Conservation (phyloP, 805 yeast genomes). For the Saccharomyces kudriavzevii region DNA sequence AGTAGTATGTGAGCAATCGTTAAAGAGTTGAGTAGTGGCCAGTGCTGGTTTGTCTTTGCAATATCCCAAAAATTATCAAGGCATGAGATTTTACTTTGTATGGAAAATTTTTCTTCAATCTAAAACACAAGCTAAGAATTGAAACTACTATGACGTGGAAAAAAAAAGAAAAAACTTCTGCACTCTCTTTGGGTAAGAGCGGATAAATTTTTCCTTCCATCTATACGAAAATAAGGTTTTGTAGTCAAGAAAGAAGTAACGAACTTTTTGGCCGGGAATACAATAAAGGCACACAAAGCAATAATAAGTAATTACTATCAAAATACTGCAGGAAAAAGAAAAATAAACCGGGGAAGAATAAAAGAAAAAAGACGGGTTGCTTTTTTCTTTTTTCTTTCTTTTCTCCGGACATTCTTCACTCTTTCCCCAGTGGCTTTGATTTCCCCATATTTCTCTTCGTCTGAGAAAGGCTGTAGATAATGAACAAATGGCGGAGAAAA, state of each 20-base stretch:
- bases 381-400: not conserved
- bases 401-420: not conserved
- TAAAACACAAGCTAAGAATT: not conserved
- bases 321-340: not conserved
- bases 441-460: not conserved
- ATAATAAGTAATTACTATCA: not conserved
- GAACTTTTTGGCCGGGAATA: not conserved
- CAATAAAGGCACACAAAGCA: not conserved
- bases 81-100: not conserved
- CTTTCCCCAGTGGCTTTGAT: not conserved
- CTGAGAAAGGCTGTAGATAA: not conserved
- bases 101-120: not conserved
- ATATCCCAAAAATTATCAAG: too few species aligned
- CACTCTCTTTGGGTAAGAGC: not conserved
- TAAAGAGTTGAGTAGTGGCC: not conserved
- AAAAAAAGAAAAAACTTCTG: not conserved
- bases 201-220: not conserved
- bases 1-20: too few species aligned
- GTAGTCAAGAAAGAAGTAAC: not conserved
- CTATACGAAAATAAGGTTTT: not conserved
- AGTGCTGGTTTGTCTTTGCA: not conserved
- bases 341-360: not conserved
- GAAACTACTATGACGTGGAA: not conserved
- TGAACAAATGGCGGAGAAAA: not conserved
- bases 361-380: not conserved